Percentiles rank a stretch among this genome's conserved stretches.
Evolutionary conservation across 2,329 filamentous ascomycete genomes (phyloP).

Genomic region (Cytospora schulzeri): DNA sequence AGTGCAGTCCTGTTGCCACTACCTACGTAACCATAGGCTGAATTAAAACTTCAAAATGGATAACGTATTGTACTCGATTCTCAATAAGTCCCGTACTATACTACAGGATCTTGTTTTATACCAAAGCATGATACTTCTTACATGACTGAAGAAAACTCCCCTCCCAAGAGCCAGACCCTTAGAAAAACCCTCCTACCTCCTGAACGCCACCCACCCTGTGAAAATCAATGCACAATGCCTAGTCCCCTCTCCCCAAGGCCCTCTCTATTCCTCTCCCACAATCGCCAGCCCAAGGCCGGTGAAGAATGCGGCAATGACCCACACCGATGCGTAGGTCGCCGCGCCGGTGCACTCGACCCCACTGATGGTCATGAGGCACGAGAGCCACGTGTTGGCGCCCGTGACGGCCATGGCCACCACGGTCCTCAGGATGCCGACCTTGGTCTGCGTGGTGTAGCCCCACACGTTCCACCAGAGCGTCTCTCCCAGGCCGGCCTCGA

Average conservation of each 20-base stretch:
- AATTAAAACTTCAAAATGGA: neutral
- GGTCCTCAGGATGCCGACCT: constrained; percentile 67
- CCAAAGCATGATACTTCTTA: constrained; percentile 3
- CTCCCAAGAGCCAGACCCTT: neutral
- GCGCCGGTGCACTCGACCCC: constrained; percentile 74
- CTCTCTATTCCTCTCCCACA: constrained; percentile 50
- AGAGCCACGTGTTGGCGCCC: constrained; percentile 61
- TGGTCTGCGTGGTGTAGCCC: constrained; percentile 65
- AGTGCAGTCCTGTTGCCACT: neutral
- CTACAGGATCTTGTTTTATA: constrained; percentile 10
- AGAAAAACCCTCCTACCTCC: constrained; percentile 17
- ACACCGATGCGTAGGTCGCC: constrained; percentile 70
- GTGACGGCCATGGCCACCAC: constrained; percentile 59
- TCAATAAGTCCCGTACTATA: constrained; percentile 23
- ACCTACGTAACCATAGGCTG: no score
- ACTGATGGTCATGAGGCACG: constrained; percentile 66
- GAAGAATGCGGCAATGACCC: constrained; percentile 66
- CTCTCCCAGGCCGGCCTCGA: constrained; percentile 65
- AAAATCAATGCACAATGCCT: neutral
- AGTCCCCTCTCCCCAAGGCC: neutral
- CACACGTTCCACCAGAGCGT: constrained; percentile 74
- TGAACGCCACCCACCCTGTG: neutral
- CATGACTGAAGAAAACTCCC: constrained; percentile 2
- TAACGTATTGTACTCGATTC: neutral
- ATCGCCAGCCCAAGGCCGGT: constrained; percentile 59